phyloP scores from a whole-genome alignment of 257 asterid genomes.

The Rhazya stricta region DNA sequence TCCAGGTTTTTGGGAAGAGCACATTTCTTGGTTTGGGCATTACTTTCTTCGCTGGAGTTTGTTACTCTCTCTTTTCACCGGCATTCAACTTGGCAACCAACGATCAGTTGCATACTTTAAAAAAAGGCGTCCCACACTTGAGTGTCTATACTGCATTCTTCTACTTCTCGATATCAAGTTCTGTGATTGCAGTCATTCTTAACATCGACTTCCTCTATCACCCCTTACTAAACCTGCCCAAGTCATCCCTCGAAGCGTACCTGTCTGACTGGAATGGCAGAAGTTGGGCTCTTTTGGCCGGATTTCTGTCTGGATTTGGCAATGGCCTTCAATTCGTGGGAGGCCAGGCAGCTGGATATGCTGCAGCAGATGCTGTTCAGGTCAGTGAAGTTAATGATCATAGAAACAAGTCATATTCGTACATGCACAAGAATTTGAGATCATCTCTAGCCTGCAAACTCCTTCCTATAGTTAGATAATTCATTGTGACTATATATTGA shows the following conservation, averaged over 20 bases:
- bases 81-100: slow-evolving; percentile 91
- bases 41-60: slow-evolving; percentile 80
- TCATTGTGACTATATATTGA: background rate
- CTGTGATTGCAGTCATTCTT: slow-evolving; percentile 56
- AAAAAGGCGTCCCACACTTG: slow-evolving; percentile 62
- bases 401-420: background rate
- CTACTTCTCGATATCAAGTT: slow-evolving; percentile 83
- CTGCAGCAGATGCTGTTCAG: slow-evolving; percentile 99
- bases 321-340: slow-evolving; percentile 99
- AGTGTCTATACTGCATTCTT: slow-evolving; percentile 85
- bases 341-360: slow-evolving; percentile 98
- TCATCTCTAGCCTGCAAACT: background rate
- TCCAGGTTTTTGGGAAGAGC: slow-evolving; percentile 85
- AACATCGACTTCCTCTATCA: slow-evolving; percentile 63
- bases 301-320: slow-evolving; percentile 86
- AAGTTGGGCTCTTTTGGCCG: slow-evolving; percentile 90
- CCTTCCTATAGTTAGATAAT: no score
- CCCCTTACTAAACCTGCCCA: slow-evolving; percentile 67
- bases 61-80: slow-evolving; percentile 88
- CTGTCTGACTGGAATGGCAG: slow-evolving; percentile 79
- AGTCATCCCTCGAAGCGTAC: slow-evolving; percentile 67
- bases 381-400: slow-evolving; percentile 28
- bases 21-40: slow-evolving; percentile 64
- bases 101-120: slow-evolving; percentile 77
- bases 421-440: background rate